Base-by-base conservation (phyloP, 2,329 filamentous ascomycete genomes). In the Penicillium sclerotiorum region DNA sequence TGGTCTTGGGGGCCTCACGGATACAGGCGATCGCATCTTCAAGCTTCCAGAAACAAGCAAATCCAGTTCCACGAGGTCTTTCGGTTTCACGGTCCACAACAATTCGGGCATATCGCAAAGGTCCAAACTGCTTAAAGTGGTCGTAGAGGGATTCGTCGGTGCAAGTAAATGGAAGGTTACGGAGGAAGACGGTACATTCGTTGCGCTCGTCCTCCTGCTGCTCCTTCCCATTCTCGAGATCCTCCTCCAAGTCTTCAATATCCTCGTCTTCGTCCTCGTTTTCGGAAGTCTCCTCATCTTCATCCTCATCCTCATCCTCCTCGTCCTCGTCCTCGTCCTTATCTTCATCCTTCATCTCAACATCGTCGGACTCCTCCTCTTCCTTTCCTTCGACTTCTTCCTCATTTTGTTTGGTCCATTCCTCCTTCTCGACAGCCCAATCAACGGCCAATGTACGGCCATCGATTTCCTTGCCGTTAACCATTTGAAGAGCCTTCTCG, bases 361-460 rank as follows among this genome's bases (percentile, higher is more conserved):
- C 50, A 17, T 71, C 67, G 4, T 73, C 70, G 5, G 80, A 77
- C 0, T 77, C 72, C 1, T 81, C 77, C 47, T 84, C 80, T 15
- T 63, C 58, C 2, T 58, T 61, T 18, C 71, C 60, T 21, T 63
- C 45, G 11, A 56, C 46, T 8, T 61, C 55, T 8, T 58, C 58
- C 5, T 74, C 70, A 2, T 72, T 70, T 46, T 84, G 79, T 32
- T 77, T 75, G 56, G 85, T 77, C 90, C 90, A 99, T 6, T 87
- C 85, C 35, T 86, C 81, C 75, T 95, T 96, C 53, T 96, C 90
- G 3, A 97, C 91, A 25, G 95, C 93, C 90, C 90, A 99, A 73
- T 99, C 94, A 6, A 99, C 94, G 22, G 93, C 94, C 53, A 99
- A 73, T 8, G 86, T 88, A 62, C 94, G 83, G 2, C 92, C 94